phyloP scores from a whole-genome alignment of 1,139 yeast genomes.

The Kazachstania sp. region DNA sequence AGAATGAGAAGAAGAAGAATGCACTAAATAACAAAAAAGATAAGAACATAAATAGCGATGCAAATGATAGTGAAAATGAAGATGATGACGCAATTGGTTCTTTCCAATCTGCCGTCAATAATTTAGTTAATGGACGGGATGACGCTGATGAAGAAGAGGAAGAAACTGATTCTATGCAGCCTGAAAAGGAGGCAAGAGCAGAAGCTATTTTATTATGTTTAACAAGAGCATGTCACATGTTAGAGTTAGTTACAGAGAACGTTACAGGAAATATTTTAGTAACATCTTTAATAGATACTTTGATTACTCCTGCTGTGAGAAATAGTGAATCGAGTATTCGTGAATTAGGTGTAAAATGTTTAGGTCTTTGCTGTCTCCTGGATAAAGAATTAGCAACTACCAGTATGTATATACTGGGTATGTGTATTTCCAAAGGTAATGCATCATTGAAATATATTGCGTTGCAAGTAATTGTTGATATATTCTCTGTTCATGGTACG shows the following conservation, averaged over 20 bases:
- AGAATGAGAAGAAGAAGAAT: constrained; percentile 7
- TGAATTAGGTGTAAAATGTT: constrained; percentile 61
- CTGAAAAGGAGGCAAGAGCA: constrained; percentile 23
- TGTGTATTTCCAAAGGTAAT: constrained; percentile 55
- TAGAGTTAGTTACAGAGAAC: constrained; percentile 60
- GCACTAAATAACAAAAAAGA: constrained; percentile 4
- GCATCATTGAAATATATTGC: constrained; percentile 49
- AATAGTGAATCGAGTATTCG: constrained; percentile 53
- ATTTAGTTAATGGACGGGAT: constrained; percentile 22
- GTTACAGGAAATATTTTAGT: constrained; percentile 59
- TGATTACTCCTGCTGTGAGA: constrained; percentile 77
- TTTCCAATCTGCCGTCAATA: constrained; percentile 48
- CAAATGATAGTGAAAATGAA: constrained; percentile 30
- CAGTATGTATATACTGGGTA: constrained; percentile 52
- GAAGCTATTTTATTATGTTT: constrained; percentile 59
- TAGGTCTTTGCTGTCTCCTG: constrained; percentile 71
- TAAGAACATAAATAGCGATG: constrained; percentile 23
- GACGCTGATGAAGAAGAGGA: constrained; percentile 9
- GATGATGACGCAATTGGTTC: constrained; percentile 33
- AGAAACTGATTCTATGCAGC: constrained; percentile 18
- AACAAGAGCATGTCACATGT: constrained; percentile 58
- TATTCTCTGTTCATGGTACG: constrained; percentile 68
- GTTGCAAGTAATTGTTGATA: constrained; percentile 66
- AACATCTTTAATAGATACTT: constrained; percentile 62
- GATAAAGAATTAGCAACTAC: constrained; percentile 58